phyloP scores from a whole-genome alignment of 202 grass and related monocot genomes.

The Elaeis oleifera region DNA sequence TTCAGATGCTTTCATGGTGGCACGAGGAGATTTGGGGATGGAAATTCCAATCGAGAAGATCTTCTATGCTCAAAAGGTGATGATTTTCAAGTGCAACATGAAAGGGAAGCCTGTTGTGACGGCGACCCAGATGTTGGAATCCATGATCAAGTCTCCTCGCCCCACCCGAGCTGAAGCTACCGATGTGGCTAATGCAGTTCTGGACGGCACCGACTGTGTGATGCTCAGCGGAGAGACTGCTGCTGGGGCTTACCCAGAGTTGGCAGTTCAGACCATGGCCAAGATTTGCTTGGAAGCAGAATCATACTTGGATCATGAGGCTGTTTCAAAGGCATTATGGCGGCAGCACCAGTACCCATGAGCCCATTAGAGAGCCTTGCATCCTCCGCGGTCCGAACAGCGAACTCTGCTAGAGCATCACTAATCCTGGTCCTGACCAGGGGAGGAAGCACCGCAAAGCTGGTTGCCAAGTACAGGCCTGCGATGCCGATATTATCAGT shows the following conservation, averaged over 20 bases:
- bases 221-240: conserved; percentile 91
- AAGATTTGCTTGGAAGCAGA: conserved; percentile 67
- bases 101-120: conserved; percentile 84
- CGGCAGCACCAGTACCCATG: conserved; percentile 38
- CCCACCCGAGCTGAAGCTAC: conserved; percentile 82
- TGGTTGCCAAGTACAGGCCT: conserved; percentile 78
- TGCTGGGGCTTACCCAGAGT: conserved; percentile 63
- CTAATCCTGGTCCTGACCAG: conserved; percentile 85
- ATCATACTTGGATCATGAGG: conserved; percentile 44
- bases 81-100: conserved; percentile 87
- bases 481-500: conserved; percentile 51
- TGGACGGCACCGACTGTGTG: conserved; percentile 76
- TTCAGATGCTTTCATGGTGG: conserved; percentile 87
- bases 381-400: conserved; percentile 59
- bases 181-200: conserved; percentile 78
- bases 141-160: conserved; percentile 86
- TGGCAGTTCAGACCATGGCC: conserved; percentile 72
- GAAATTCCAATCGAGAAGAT: conserved; percentile 92
- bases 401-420: conserved; percentile 45
- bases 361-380: conserved; percentile 80
- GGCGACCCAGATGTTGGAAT: conserved; percentile 88
- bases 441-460: conserved; percentile 61
- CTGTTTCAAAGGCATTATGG: conserved; percentile 44
- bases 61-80: conserved; percentile 81
- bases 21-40: conserved; percentile 76